These are phyloP conservation scores for Xylaria telfairii DNA, from an alignment of 495 filamentous ascomycete species.

Conservation along the genomic window DNA sequence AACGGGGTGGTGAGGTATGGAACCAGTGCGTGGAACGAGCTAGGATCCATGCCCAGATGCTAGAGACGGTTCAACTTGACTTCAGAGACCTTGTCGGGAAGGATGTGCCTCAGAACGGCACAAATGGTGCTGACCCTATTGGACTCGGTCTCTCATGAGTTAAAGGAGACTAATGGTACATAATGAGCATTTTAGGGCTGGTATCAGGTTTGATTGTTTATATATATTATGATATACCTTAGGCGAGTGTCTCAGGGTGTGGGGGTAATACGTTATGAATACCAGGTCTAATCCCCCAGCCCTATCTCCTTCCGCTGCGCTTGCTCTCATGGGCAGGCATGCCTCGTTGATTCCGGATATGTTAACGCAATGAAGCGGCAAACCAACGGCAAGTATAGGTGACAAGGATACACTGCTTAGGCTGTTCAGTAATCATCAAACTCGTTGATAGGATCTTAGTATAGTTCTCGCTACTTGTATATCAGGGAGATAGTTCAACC, in stretches of 20 bases:
- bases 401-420: neutral
- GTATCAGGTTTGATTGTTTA: neutral
- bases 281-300: neutral
- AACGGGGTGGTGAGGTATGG: conserved; percentile 75
- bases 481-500: neutral
- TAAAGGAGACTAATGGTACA: neutral
- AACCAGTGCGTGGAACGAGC: conserved; percentile 83
- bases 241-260: neutral
- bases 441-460: neutral
- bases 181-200: neutral
- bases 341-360: neutral
- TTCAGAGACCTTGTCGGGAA: conserved; percentile 74
- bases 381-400: neutral
- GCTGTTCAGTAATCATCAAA: too few species aligned
- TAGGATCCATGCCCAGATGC: conserved; percentile 75
- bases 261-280: neutral
- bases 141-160: conserved; percentile 50
- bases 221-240: neutral
- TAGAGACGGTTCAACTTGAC: conserved; percentile 88
- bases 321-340: neutral
- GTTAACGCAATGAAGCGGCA: neutral
- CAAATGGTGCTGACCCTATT: conserved; percentile 38
- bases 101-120: conserved; percentile 37
- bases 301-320: neutral
- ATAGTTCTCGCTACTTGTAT: neutral